Evolutionary conservation across 2,329 filamentous ascomycete species (phyloP).

Genomic region (Knufia petricola): DNA sequence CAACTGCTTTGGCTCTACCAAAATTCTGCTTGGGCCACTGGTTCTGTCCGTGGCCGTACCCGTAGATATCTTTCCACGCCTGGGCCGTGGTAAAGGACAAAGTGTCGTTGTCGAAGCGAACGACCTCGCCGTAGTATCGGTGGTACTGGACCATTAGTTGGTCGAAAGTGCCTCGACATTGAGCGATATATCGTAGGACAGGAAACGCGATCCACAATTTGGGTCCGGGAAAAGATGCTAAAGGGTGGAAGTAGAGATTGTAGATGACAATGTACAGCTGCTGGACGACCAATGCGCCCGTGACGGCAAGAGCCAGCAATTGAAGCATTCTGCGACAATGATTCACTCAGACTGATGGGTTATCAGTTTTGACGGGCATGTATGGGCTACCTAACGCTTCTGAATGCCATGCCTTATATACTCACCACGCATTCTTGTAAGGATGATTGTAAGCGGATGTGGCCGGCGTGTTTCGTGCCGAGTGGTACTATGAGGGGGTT

Average conservation of each 20-base stretch:
- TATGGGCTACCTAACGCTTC: too few species aligned
- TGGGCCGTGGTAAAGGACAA: constrained; percentile 23
- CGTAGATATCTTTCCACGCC: constrained; percentile 27
- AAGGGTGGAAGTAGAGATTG: constrained; percentile 25
- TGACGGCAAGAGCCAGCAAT: background rate
- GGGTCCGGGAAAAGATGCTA: constrained; percentile 27
- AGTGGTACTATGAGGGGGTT: too few species aligned
- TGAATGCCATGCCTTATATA: too few species aligned
- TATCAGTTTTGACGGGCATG: too few species aligned
- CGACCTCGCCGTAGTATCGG: constrained; percentile 24
- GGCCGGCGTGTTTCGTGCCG: too few species aligned
- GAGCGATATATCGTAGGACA: constrained; percentile 11
- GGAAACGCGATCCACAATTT: constrained; percentile 18
- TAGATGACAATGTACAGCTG: constrained; percentile 21
- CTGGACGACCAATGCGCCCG: background rate
- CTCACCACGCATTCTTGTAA: too few species aligned
- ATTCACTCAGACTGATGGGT: too few species aligned
- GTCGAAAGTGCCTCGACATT: background rate
- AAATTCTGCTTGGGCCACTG: constrained; percentile 21
- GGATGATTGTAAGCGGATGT: too few species aligned
- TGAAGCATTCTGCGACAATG: background rate
- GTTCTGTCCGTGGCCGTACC: constrained; percentile 19
- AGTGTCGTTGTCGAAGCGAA: constrained; percentile 25
- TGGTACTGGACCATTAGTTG: constrained; percentile 12
- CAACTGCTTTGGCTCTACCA: background rate